These are phyloP conservation scores for Populus tremula DNA, from an alignment of 345 rosid genomes.

Conservation along the genomic window DNA sequence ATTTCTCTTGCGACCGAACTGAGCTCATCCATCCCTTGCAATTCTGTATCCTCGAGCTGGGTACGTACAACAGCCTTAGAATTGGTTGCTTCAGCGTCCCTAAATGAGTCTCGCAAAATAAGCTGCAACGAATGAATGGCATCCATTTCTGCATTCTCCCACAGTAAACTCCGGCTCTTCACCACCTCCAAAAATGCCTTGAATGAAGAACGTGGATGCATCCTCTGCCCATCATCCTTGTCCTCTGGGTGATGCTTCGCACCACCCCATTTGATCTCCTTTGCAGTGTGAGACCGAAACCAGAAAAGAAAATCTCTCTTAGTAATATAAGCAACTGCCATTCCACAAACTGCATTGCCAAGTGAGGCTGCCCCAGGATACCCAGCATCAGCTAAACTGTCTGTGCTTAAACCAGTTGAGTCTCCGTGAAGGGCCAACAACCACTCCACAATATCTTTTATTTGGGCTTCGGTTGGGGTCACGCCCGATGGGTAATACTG, in stretches of 20 bases:
- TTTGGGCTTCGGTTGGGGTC: conserved; percentile 81
- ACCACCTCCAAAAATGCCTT: conserved; percentile 97
- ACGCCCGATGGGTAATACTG: conserved; percentile 72
- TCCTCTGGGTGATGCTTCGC: conserved; percentile 98
- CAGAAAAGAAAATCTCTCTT: conserved; percentile 83
- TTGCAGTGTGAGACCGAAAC: conserved; percentile 96
- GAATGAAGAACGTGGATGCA: conserved; percentile 98
- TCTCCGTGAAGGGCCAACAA: conserved; percentile 77
- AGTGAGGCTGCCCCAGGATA: conserved; percentile 79
- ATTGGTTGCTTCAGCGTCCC: conserved; percentile 67
- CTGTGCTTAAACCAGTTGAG: conserved; percentile 93
- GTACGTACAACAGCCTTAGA: conserved; percentile 59
- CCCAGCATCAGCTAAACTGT: conserved; percentile 91
- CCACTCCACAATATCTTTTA: conserved; percentile 86
- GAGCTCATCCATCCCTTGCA: conserved; percentile 85
- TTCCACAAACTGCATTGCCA: conserved; percentile 95
- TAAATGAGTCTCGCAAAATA: conserved; percentile 85
- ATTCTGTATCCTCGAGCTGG: conserved; percentile 50
- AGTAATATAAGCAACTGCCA: conserved; percentile 95
- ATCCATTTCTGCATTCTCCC: conserved; percentile 99
- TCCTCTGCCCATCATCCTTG: conserved; percentile 91
- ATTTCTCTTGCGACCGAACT: conserved; percentile 98
- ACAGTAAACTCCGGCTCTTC: conserved; percentile 85
- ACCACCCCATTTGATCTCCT: conserved; percentile 99
- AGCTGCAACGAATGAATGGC: conserved; percentile 98